phyloP scores from a whole-genome alignment of 1,284 basidiomycete species.

The Ceratobasidium sp. region DNA sequence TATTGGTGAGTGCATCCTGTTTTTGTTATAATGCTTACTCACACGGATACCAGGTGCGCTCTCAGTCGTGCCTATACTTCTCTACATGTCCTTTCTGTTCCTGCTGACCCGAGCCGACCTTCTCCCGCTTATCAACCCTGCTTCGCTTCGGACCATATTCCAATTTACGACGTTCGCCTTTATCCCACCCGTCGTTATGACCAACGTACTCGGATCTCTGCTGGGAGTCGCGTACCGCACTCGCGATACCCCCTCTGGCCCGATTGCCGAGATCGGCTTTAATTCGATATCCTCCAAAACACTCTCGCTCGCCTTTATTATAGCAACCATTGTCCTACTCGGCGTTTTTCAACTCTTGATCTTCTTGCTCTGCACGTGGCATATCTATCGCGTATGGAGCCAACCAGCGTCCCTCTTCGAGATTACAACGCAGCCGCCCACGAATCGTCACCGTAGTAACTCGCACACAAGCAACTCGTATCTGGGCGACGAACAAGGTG shows the following conservation, averaged over 20 bases:
- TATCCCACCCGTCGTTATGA: conserved; percentile 67
- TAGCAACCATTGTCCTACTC: conserved; percentile 70
- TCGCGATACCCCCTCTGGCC: not conserved
- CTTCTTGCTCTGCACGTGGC: conserved; percentile 70
- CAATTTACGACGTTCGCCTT: conserved; percentile 65
- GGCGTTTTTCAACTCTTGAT: conserved; percentile 68
- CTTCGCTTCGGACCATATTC: conserved; percentile 62
- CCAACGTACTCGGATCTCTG: conserved; percentile 75
- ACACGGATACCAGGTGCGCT: conserved; percentile 60
- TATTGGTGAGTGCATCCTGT: conserved; percentile 60
- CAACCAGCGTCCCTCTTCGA: conserved; percentile 2
- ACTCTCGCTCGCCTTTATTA: conserved; percentile 70
- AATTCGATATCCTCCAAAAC: conserved; percentile 57
- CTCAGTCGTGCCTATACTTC: conserved; percentile 69
- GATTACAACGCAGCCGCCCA: conserved; percentile 11
- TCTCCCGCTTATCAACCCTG: conserved; percentile 65
- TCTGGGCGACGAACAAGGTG: conserved; percentile 40
- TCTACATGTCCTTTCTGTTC: conserved; percentile 70
- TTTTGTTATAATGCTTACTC: not conserved
- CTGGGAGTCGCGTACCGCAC: conserved; percentile 69
- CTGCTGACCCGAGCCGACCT: conserved; percentile 65
- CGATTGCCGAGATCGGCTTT: conserved; percentile 63
- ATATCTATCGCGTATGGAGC: conserved; percentile 60
- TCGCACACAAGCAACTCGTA: conserved; percentile 23
- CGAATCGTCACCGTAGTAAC: conserved; percentile 23